Percentiles rank a stretch among this genome's conserved stretches.
These are phyloP conservation scores for Mycena capillaripes DNA, from an alignment of 768 basidiomycete species.

Conservation along the genomic window DNA sequence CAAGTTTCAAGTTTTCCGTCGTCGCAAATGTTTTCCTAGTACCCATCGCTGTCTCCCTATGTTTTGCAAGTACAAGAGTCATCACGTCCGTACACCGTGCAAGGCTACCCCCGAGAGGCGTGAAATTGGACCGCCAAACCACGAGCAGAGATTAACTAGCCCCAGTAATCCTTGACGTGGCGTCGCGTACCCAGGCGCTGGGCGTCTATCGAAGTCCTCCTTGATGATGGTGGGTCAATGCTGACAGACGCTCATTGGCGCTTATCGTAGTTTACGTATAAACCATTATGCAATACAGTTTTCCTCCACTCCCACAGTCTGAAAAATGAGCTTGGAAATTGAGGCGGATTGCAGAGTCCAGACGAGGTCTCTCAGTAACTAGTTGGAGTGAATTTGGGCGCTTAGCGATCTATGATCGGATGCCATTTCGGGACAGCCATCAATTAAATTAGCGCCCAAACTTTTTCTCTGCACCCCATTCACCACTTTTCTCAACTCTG, in stretches of 20 bases:
- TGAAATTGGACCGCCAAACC: constrained; percentile 22
- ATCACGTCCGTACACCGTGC: constrained; percentile 36
- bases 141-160: constrained; percentile 29
- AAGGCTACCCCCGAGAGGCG: constrained; percentile 12
- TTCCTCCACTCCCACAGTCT: not conserved
- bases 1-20: constrained; percentile 78
- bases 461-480: constrained; percentile 6
- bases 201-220: constrained; percentile 29
- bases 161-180: not conserved
- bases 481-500: not conserved
- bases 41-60: constrained; percentile 62
- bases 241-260: not conserved
- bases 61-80: constrained; percentile 60
- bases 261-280: constrained; percentile 30
- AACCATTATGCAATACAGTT: constrained; percentile 17
- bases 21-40: constrained; percentile 68
- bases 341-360: too few relatives aligned
- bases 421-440: constrained; percentile 17
- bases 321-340: not conserved
- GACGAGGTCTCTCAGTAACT: too few relatives aligned
- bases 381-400: not conserved
- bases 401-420: not conserved
- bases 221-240: constrained; percentile 24
- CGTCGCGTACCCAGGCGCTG: constrained; percentile 8
- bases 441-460: constrained; percentile 28